Conservation (phyloP, 768 basidiomycete genomes). For the Rhizopogon sp. region DNA sequence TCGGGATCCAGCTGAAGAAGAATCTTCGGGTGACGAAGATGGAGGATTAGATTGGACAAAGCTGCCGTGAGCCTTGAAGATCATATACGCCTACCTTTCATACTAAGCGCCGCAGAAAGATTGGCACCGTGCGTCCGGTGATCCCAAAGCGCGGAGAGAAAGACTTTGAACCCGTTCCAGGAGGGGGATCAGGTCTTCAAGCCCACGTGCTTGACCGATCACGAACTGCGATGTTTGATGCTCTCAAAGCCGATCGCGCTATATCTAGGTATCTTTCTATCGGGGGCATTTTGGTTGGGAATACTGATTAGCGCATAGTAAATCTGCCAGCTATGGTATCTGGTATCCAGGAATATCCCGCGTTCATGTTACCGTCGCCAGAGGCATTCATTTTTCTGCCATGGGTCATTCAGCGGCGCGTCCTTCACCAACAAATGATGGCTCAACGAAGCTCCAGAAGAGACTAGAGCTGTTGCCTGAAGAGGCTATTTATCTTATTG, state of each 20-base stretch:
- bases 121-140: conserved; percentile 45
- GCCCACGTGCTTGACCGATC: conserved; percentile 75
- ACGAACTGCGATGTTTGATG: conserved; percentile 82
- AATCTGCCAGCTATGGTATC: conserved; percentile 72
- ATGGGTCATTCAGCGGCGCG: conserved; percentile 79
- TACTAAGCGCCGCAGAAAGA: conserved; percentile 11
- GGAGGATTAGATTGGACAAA: conserved; percentile 81
- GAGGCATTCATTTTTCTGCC: conserved; percentile 77
- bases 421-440: conserved; percentile 26
- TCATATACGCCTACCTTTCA: conserved; percentile 4
- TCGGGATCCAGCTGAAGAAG: conserved; percentile 33
- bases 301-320: conserved; percentile 37
- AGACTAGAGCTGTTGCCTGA: conserved; percentile 87
- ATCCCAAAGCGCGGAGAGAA: conserved; percentile 98
- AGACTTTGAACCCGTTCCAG: conserved; percentile 82
- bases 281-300: neutral
- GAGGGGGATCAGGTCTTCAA: conserved; percentile 70
- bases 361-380: conserved; percentile 63
- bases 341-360: conserved; percentile 69
- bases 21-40: conserved; percentile 71
- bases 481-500: conserved; percentile 90
- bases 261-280: conserved; percentile 56
- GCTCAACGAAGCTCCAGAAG: conserved; percentile 47
- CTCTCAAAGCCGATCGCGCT: conserved; percentile 66
- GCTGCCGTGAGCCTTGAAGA: conserved; percentile 43